Evolutionary conservation across 2,329 filamentous ascomycete species (phyloP), one percentile per base, ranked within the genome.

Genomic region (Ilyonectria sp.): DNA sequence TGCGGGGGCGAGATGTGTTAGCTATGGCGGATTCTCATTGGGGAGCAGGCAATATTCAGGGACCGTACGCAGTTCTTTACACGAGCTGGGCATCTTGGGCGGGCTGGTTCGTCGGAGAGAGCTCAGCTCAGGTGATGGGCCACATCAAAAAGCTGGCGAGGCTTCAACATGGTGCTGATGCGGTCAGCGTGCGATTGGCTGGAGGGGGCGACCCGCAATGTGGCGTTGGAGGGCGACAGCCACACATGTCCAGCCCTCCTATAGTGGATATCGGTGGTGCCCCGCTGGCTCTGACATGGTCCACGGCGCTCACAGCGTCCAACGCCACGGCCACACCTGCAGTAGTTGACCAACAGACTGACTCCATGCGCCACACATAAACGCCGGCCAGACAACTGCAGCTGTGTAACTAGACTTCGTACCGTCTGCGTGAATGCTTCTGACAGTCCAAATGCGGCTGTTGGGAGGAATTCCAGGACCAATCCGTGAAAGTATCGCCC

Each of bases 21-120:
- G 52, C 58, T 58, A 37, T 55, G 54, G 29, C 19, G 62, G 29
- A 31, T 19, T 10, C 49, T 19, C 26, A 62, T 23, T 62, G 17
- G n/a, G n/a, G 11, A 35, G 21, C 52, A 49, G 55, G 63, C 23
- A 58, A 85, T 93, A 26, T 74, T 26, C 29, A 31, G 49, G 31
- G n/a, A 6, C 13, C 50, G 15, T 89, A 98, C 95, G 91, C 80
- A 99, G 93, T 82, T 98, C 95, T 90, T 95, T 94, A 85, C 96
- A 99, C 70, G 95, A 98, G 82, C 93, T 94, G 65, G 95, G 95
- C 96, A 98, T 97, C 61, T 81, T 86, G 80, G 61, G 49, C 64
- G 68, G 68, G 66, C 26, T 63, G 65, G 26, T 66, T 65, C 57
- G 70, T 53, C 67, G 60, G 65, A 54, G 63, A 49, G 69, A 67